Base-by-base conservation (phyloP, 2,329 filamentous ascomycete species). In the Trichoderma sp. region DNA sequence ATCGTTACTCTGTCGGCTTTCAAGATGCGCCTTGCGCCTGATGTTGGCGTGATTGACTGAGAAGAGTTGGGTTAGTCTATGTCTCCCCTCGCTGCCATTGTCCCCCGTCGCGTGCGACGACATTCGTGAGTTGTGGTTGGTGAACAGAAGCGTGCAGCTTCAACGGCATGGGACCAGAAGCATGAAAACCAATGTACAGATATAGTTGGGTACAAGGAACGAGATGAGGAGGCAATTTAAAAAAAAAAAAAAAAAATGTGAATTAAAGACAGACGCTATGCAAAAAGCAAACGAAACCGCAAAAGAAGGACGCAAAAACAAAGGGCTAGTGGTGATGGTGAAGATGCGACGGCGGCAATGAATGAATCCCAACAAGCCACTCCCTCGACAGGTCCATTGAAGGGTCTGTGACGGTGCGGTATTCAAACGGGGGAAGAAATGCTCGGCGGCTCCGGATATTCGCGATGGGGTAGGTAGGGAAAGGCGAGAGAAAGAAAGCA, bases 1-100 rank as follows among this genome's bases (percentile, higher is more conserved):
- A 67, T 80, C 78, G 60, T 75, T 71, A 66, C 77, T 77, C 43
- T 79, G 75, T 68, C 83, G 80, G 61, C 82, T 81, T 54, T 83
- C 73, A 26, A 71, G 77, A 69, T 82, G 81, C 69, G 84, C 84
- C 68, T 78, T 76, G 69, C 80, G 79, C 77, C 82, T 85, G 71
- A 82, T 80, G 64, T 76, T 77, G 72, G 79, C 82, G 52, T 79
- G 76, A 72, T 85, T 85, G 79, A 84, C 83, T 85, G 67, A 59
- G 18, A 69, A 30, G 18, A 68, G 59, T 16, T 68, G 51, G 69
- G 66, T 70, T 68, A 70, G 69, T 64, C 24, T 55, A 26, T 54
- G 39, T 59, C 69, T 64, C 49, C 61, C 54, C 51, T 49, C 16
- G 6, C 39, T 61, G 26, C 43, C 24, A 56, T 26, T 34, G 26